Conservation (phyloP, 2,329 filamentous ascomycete species). For the Fusarium floridanum region DNA sequence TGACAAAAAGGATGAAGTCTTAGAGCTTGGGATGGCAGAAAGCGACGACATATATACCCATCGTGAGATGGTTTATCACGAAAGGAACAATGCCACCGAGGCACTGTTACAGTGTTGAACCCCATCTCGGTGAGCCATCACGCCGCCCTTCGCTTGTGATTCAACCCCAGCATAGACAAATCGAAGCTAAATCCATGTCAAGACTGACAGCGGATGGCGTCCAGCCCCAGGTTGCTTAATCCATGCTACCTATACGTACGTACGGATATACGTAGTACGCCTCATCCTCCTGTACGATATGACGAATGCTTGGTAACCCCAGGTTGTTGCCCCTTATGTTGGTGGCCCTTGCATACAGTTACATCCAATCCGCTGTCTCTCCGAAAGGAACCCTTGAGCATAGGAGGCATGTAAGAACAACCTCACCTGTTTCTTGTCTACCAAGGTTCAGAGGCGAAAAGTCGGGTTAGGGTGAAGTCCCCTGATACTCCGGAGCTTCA, state of each 20-base stretch:
- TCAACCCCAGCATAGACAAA: background rate
- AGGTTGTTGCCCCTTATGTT: background rate
- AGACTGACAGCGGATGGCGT: slow-evolving; percentile 1
- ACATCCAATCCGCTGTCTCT: background rate
- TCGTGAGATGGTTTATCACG: background rate
- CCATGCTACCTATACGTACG: background rate
- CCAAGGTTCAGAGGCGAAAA: background rate
- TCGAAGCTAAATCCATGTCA: background rate
- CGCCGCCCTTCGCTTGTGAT: background rate
- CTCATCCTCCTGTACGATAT: background rate
- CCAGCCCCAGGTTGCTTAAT: background rate
- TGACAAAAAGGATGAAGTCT: background rate
- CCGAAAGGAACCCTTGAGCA: background rate
- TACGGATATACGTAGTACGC: background rate
- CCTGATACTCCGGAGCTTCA: background rate
- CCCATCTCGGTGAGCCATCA: background rate
- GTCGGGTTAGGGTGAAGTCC: background rate
- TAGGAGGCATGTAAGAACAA: background rate
- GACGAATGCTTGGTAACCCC: background rate
- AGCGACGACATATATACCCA: background rate
- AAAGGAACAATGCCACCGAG: background rate
- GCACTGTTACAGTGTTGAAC: background rate
- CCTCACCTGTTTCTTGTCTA: background rate
- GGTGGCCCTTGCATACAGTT: slow-evolving; percentile 5
- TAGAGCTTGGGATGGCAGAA: background rate